Conservation (phyloP, 2,329 filamentous ascomycete genomes). For the Macrophomina tecta region DNA sequence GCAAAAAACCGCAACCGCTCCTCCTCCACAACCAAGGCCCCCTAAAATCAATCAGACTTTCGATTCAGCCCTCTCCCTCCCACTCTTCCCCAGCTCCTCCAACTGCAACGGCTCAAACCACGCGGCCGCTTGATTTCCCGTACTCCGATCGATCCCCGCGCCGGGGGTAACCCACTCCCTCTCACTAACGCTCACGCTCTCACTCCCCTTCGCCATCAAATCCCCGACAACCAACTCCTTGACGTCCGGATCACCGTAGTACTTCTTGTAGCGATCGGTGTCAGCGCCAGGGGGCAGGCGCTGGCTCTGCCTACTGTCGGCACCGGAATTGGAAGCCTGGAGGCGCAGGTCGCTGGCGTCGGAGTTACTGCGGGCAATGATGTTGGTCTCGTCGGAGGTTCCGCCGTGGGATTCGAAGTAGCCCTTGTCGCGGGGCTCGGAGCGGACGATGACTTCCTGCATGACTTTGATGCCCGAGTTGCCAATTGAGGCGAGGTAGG, state of each 20-base stretch:
- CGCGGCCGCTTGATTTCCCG: conserved; percentile 15
- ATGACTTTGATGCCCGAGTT: conserved; percentile 18
- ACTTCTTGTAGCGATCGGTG: conserved; percentile 10
- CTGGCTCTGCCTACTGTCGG: neutral
- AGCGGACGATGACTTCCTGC: conserved; percentile 27
- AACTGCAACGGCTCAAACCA: conserved; percentile 26
- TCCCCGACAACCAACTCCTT: conserved; percentile 20
- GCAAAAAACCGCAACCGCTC: neutral
- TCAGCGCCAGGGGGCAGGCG: neutral
- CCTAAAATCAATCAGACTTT: neutral
- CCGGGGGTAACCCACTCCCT: neutral
- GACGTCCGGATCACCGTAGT: conserved; percentile 20
- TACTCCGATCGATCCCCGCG: neutral
- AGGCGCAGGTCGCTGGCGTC: conserved; percentile 7
- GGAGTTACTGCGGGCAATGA: conserved; percentile 3
- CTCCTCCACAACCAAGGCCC: neutral
- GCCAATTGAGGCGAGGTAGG: conserved; percentile 26
- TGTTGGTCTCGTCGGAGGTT: neutral
- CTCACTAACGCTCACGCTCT: neutral
- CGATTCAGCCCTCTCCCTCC: neutral
- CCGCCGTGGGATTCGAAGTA: neutral
- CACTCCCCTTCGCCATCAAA: neutral
- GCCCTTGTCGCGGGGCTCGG: conserved; percentile 11
- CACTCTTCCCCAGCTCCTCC: conserved; percentile 10
- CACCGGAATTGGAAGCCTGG: neutral